Evolutionary conservation across 2,329 filamentous ascomycete genomes (phyloP).

Genomic region (Scopulariopsis brevicaulis): DNA sequence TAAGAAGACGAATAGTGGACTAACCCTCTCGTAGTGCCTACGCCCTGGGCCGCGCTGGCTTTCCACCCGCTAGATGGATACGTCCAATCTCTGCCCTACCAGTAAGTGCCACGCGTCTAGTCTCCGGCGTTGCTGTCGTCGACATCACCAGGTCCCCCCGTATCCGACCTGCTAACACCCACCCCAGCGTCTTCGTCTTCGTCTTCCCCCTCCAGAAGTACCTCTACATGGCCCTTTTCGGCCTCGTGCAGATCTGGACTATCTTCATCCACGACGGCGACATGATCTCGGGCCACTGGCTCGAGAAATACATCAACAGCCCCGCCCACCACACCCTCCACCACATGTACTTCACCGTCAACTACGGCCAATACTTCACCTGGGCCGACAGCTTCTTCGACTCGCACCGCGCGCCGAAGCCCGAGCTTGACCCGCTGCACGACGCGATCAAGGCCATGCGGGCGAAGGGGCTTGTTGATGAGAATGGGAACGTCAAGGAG

Average conservation of each 20-base stretch:
- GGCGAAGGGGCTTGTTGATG: slow-evolving; percentile 30
- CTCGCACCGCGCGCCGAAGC: slow-evolving; percentile 29
- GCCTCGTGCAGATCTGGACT: slow-evolving; percentile 33
- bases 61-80: slow-evolving; percentile 35
- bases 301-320: slow-evolving; percentile 33
- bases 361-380: slow-evolving; percentile 37
- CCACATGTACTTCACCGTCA: slow-evolving; percentile 37
- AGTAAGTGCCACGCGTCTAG: slow-evolving; percentile 17
- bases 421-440: slow-evolving; percentile 29
- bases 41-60: slow-evolving; percentile 32
- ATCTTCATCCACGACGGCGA: slow-evolving; percentile 37
- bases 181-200: slow-evolving; percentile 26
- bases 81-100: slow-evolving; percentile 32
- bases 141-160: not conserved
- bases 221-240: slow-evolving; percentile 30
- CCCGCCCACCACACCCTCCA: slow-evolving; percentile 35
- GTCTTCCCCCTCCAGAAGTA: slow-evolving; percentile 32
- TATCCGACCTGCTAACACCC: not conserved
- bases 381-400: slow-evolving; percentile 32
- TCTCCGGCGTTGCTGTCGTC: not conserved
- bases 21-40: slow-evolving; percentile 21
- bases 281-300: slow-evolving; percentile 33
- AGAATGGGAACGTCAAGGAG: slow-evolving; percentile 27
- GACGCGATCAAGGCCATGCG: slow-evolving; percentile 31
- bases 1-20: not conserved